Conservation (phyloP, 176 grass and related monocot species). For the Aegilops umbellulata region DNA sequence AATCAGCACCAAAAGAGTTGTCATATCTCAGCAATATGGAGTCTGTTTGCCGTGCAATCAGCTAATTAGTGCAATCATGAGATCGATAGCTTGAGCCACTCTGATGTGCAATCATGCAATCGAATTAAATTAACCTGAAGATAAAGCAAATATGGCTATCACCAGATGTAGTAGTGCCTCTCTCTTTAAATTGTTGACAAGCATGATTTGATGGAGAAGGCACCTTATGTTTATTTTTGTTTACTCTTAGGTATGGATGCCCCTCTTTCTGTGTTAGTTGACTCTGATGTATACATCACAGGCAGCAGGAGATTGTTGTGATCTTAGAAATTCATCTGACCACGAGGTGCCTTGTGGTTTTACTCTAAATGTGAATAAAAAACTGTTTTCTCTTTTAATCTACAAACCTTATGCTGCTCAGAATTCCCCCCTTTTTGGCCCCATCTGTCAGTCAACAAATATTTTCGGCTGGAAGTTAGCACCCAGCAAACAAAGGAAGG, state of each 20-base stretch:
- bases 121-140: not conserved
- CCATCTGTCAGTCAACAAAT: not conserved
- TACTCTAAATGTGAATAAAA: too few species aligned
- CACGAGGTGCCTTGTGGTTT: too few species aligned
- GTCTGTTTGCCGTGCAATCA: too few species aligned
- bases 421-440: too few species aligned
- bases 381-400: too few species aligned
- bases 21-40: not conserved
- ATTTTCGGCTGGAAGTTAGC: not conserved
- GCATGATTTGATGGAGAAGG: not conserved
- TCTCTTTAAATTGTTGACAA: constrained; percentile 5
- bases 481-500: not conserved
- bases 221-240: constrained; percentile 10
- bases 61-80: too few species aligned
- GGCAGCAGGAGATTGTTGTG: too few species aligned
- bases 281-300: constrained; percentile 69
- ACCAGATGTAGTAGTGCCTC: constrained; percentile 65
- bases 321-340: too few species aligned
- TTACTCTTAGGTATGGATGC: constrained; percentile 51
- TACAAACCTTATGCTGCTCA: too few species aligned
- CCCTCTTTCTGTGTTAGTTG: constrained; percentile 48
- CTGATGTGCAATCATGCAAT: too few species aligned
- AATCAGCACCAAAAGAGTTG: not conserved
- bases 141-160: constrained; percentile 32
- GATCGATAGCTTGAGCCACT: not conserved